A percentile compares a stretch with the other conserved stretches of the same genome.
These are phyloP conservation scores for Oryza australiensis DNA, from an alignment of 176 grass and related monocot genomes.

Conservation along the genomic window DNA sequence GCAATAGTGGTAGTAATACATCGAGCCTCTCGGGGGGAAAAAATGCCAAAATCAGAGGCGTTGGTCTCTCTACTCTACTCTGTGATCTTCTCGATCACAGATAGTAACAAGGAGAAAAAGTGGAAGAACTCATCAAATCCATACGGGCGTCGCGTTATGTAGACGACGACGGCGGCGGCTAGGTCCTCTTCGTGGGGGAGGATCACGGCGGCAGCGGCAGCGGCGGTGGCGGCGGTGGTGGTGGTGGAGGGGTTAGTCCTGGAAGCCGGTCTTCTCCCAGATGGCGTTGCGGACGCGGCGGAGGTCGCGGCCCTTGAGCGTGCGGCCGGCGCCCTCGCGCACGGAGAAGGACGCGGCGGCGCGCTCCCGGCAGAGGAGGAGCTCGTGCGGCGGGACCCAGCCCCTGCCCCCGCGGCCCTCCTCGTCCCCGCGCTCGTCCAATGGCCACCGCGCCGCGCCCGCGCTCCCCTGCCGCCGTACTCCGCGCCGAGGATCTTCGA, in stretches of 20 bases:
- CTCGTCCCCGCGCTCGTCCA: constrained; percentile 35
- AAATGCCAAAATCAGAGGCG: constrained; percentile 61
- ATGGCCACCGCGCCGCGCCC: constrained; percentile 35
- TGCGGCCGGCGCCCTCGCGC: constrained; percentile 82
- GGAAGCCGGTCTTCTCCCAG: constrained; percentile 94
- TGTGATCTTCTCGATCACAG: constrained; percentile 24
- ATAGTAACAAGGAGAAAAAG: background rate
- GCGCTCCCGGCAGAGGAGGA: constrained; percentile 67
- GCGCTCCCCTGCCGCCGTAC: constrained; percentile 38
- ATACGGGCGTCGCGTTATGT: too few species aligned
- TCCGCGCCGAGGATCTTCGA: constrained; percentile 73
- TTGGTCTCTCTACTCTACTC: constrained; percentile 23
- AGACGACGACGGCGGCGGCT: background rate
- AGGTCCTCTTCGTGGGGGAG: background rate
- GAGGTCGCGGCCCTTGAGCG: constrained; percentile 92
- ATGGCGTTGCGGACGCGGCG: constrained; percentile 95
- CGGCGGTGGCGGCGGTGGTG: background rate
- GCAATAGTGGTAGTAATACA: constrained; percentile 27
- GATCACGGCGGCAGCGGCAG: background rate
- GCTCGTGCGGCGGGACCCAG: constrained; percentile 91
- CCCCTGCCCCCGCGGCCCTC: too few species aligned
- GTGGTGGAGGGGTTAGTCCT: constrained; percentile 52
- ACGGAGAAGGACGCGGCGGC: constrained; percentile 74
- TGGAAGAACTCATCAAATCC: constrained; percentile 24
- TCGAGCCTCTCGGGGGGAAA: constrained; percentile 35